Evolutionary conservation across 1,139 yeast species (phyloP).

Genomic region (Candida sp.): DNA sequence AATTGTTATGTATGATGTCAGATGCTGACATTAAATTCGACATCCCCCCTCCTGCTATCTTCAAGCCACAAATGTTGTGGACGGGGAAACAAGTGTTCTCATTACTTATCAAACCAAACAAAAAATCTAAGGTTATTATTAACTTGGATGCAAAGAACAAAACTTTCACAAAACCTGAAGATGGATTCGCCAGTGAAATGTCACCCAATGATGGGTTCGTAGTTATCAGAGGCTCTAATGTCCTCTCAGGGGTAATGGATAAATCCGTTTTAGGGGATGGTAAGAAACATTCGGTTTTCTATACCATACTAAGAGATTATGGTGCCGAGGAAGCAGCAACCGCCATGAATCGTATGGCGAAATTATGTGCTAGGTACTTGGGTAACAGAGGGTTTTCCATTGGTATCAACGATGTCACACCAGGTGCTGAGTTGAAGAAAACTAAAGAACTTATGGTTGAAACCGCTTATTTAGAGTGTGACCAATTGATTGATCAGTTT

Average conservation of each 20-base stretch:
- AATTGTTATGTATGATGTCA: conserved; percentile 91
- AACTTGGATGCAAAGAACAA: conserved; percentile 95
- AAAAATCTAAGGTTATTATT: conserved; percentile 70
- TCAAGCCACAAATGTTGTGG: conserved; percentile 90
- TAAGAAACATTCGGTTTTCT: conserved; percentile 94
- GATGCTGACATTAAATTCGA: conserved; percentile 89
- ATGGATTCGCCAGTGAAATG: conserved; percentile 82
- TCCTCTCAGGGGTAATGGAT: conserved; percentile 95
- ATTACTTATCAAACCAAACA: conserved; percentile 80
- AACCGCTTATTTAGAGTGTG: conserved; percentile 88
- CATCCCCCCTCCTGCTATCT: conserved; percentile 91
- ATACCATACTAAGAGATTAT: conserved; percentile 89
- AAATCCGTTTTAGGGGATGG: conserved; percentile 97
- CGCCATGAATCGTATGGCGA: conserved; percentile 99
- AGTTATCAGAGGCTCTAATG: conserved; percentile 83
- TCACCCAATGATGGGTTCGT: conserved; percentile 97
- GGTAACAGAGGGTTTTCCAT: conserved; percentile 97
- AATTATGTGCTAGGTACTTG: conserved; percentile 88
- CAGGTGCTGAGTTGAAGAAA: conserved; percentile 71
- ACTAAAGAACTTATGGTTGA: conserved; percentile 91
- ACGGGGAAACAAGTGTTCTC: conserved; percentile 97
- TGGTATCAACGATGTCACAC: conserved; percentile 97
- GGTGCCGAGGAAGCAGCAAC: conserved; percentile 94
- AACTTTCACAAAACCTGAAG: conserved; percentile 71
- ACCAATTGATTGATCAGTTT: conserved; percentile 77